Evolutionary conservation across 2,329 filamentous ascomycete genomes (phyloP), one percentile per base, ranked within the genome.

Genomic region (Pseudogymnoascus sp.): DNA sequence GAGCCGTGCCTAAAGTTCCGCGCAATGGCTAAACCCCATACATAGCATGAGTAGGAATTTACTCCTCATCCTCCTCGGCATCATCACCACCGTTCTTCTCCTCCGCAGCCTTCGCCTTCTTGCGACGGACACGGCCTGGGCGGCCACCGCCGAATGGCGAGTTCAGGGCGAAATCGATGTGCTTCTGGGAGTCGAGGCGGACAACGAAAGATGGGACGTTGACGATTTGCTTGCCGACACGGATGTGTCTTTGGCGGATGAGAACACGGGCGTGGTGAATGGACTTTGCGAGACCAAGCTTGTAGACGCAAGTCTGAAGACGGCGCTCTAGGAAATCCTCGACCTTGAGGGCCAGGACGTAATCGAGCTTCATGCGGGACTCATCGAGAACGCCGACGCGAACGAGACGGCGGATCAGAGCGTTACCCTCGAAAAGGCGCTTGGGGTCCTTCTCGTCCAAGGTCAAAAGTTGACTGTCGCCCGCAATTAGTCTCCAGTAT

Each of bases 281-380:
- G 67, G 92, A 96, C 90, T 99, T 99, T 83, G 94, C 94, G 68
- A 99, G 91, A 75, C 94, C 94, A 74, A 99, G 92, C 90, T 99
- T 97, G 89, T 96, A 97, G 79, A 99, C 94, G 76, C 93, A 96
- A 74, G 94, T 99, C 88, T 99, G 93, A 71, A 97, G 92, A 80
- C 94, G 92, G 75, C 94, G 93, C 89, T 99, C 94, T 82, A 99
- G 86, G 89, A 99, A 99, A 82, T 99, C 94, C 82, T 99, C 94
- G 75, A 95, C 89, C 86, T 96, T 96, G 66, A 99, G 88, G 82
- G 94, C 94, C 77, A 99, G 84, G 77, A 99, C 94, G 89, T 99
- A 97, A 97, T 99, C 94, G 86, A 99, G 94, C 90, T 97, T 99
- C 94, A 99, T 99, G 87, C 94, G 94, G 78, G 92, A 92, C 85